Evolutionary conservation across 2,329 filamentous ascomycete genomes (phyloP), one percentile per base, ranked within the genome.

Genomic region (Cercospora zeae-maydis): DNA sequence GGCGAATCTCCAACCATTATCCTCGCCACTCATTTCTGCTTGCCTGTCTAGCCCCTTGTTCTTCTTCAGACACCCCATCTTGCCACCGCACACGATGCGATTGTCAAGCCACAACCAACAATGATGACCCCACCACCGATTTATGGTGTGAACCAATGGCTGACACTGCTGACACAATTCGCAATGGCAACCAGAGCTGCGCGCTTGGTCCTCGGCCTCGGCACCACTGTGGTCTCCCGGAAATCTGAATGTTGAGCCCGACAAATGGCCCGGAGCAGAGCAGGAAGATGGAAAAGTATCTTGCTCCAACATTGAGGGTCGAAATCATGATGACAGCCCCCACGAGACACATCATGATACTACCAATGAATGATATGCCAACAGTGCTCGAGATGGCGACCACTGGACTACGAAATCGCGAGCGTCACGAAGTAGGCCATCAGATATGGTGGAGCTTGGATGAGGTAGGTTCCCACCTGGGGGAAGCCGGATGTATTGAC

Each of bases 141-240:
- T 47, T 62, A 63, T 2, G 63, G 63, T 13, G 63, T 63, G 24
- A 65, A 65, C 63, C 63, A 65, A 37, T 65, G 63, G 16, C 52
- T 57, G 24, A 62, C 59, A 9, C 52, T 47, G 42, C 59, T 62
- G 19, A 58, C 53, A 31, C 59, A 62, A 14, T 58, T 62, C 7
- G 52, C 59, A 16, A 62, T 62, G 14, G 52, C 59, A 11, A 62
- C 58, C 37, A 62, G 42, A 27, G 59, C 59, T 13, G 59, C 59
- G 14, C 59, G 37, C 53, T 62, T 58, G 27, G 59, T 62, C 13
- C 59, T 53, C 1, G 59, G 52, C 30, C 59, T 24, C 6, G 59
- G 59, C 10, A 62, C 59, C 16, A 62, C 39, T 13, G 51, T 61
- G 6, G 58, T 61, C 33, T 63, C 57, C 62, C 62, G 3, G 62